Percentiles rank a stretch among this genome's conserved stretches.
Conservation (phyloP, 108 stramenopile species). For the Nannochloropsis oceanica region DNA sequence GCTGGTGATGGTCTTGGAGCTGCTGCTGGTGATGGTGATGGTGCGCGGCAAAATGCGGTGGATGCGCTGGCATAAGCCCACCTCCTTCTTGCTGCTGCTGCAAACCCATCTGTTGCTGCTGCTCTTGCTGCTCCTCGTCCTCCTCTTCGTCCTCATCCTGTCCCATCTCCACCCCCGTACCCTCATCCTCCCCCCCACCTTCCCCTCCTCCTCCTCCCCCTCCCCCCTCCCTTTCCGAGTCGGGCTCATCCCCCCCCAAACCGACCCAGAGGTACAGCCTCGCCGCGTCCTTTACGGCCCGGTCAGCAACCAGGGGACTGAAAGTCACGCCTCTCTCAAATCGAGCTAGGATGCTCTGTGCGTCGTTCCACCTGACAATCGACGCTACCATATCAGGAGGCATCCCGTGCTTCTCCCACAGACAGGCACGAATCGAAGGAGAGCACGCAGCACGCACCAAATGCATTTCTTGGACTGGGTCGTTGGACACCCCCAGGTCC, state of each 20-base stretch:
- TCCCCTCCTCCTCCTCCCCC: not conserved
- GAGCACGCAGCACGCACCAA: not conserved
- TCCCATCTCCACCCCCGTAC: not conserved
- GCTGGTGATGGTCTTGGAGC: too few relatives aligned
- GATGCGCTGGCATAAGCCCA: not conserved
- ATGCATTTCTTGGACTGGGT: slow-evolving; percentile 15
- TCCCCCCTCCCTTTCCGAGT: not conserved
- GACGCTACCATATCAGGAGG: not conserved
- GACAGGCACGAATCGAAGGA: not conserved
- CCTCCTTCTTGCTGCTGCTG: not conserved
- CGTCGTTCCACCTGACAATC: not conserved
- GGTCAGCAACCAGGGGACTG: not conserved
- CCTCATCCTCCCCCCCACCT: not conserved
- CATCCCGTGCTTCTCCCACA: not conserved
- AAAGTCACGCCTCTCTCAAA: not conserved
- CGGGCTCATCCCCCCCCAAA: not conserved
- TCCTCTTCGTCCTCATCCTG: not conserved
- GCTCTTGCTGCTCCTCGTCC: not conserved
- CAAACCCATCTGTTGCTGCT: not conserved
- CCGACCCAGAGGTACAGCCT: not conserved
- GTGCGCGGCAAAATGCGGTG: not conserved
- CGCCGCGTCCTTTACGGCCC: not conserved
- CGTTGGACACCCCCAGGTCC: slow-evolving; percentile 17
- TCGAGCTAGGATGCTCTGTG: not conserved
- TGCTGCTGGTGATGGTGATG: not conserved